These are phyloP conservation scores for Platanthera zijinensis DNA, from an alignment of 106 monocot genomes.

Conservation along the genomic window DNA sequence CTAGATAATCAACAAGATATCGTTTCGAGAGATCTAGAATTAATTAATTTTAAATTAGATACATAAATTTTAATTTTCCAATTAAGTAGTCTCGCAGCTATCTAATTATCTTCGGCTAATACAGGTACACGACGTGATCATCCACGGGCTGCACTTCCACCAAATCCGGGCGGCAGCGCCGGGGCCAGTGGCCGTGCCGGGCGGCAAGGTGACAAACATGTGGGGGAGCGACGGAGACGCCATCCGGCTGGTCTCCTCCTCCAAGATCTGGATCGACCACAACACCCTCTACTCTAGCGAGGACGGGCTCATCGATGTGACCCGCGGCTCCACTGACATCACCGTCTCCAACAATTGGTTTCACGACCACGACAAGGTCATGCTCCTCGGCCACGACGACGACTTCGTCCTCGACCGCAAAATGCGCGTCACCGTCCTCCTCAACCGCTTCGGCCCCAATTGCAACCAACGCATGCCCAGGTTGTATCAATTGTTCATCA, in stretches of 20 bases:
- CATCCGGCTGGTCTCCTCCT: slow-evolving; percentile 37
- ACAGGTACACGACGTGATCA: slow-evolving; percentile 53
- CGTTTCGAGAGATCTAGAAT: too few species aligned
- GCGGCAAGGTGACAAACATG: slow-evolving; percentile 15
- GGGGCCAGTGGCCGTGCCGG: slow-evolving; percentile 22
- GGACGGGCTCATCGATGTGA: slow-evolving; percentile 76
- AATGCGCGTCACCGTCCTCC: slow-evolving; percentile 50
- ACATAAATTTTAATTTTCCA: not conserved
- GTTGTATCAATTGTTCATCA: not conserved
- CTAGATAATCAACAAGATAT: too few species aligned
- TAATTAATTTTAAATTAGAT: too few species aligned
- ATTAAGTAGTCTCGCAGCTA: too few species aligned
- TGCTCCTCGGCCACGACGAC: slow-evolving; percentile 73
- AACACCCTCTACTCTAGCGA: slow-evolving; percentile 52
- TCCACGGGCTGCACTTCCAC: slow-evolving; percentile 72
- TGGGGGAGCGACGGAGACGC: slow-evolving; percentile 49
- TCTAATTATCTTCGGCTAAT: not conserved
- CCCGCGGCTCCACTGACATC: slow-evolving; percentile 50
- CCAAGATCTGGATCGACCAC: slow-evolving; percentile 80
- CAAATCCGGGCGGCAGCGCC: slow-evolving; percentile 7
- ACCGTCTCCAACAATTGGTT: slow-evolving; percentile 94
- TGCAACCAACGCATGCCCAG: slow-evolving; percentile 72
- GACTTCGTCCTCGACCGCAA: slow-evolving; percentile 26
- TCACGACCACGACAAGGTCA: slow-evolving; percentile 71
- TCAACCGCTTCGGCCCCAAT: slow-evolving; percentile 65